Conservation (phyloP, 129 eudicot genomes). For the Tagetes patula region DNA sequence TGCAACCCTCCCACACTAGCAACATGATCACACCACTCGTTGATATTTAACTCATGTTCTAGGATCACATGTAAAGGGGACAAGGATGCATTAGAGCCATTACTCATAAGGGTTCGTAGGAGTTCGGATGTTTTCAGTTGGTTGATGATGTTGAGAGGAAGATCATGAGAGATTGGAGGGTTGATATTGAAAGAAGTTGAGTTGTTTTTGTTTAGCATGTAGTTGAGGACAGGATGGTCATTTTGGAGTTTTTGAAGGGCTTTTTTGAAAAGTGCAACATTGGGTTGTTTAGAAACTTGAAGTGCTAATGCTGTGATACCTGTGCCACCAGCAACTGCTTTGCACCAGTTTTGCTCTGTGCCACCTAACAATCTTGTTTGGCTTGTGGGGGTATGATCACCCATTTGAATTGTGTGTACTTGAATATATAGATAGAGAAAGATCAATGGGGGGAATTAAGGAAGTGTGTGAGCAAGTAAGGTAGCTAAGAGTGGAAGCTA, state of each 20-base stretch:
- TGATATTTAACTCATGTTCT: conserved; percentile 50
- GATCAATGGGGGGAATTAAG: background rate
- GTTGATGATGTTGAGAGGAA: conserved; percentile 29
- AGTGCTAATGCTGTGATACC: conserved; percentile 51
- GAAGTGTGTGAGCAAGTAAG: conserved; percentile 4
- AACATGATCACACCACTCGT: conserved; percentile 36
- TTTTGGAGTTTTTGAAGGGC: conserved; percentile 49
- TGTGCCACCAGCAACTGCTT: conserved; percentile 48
- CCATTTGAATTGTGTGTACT: conserved; percentile 15
- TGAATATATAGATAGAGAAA: background rate
- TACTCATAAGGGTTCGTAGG: conserved; percentile 30
- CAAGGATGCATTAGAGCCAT: conserved; percentile 7
- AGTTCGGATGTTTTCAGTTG: conserved; percentile 36
- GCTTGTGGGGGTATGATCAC: conserved; percentile 10
- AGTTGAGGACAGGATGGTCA: conserved; percentile 53
- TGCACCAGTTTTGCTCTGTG: conserved; percentile 51
- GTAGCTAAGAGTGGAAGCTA: conserved; percentile 5
- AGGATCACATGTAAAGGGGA: conserved; percentile 42
- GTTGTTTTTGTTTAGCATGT: conserved; percentile 48
- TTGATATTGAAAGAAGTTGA: conserved; percentile 37
- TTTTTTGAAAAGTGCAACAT: conserved; percentile 31
- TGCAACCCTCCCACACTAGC: conserved; percentile 27
- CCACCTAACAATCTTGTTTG: conserved; percentile 38
- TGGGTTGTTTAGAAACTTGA: conserved; percentile 42
- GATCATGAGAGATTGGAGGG: conserved; percentile 23